Conservation (phyloP, 2,329 filamentous ascomycete genomes). For the Xylaria sp. region DNA sequence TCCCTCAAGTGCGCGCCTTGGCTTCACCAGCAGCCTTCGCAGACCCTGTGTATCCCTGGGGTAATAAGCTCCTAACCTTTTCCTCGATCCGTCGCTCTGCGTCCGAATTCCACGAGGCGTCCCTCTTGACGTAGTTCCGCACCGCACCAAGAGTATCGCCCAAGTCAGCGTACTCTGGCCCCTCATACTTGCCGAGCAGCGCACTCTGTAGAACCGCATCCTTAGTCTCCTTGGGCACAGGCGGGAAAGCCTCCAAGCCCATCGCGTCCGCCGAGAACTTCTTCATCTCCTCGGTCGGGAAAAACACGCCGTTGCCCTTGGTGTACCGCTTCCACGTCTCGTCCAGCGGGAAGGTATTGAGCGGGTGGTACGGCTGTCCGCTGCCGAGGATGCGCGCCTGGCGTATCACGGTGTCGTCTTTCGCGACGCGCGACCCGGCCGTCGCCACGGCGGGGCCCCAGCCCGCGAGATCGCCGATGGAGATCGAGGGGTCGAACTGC, state of each 20-base stretch:
- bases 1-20: conserved; percentile 32
- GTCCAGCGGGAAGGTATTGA: conserved; percentile 37
- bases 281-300: conserved; percentile 52
- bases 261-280: conserved; percentile 42
- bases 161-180: conserved; percentile 46
- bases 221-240: conserved; percentile 38
- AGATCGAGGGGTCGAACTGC: conserved; percentile 51
- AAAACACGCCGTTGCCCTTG: conserved; percentile 52
- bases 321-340: conserved; percentile 44
- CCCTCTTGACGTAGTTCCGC: conserved; percentile 52
- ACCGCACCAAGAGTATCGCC: conserved; percentile 48
- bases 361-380: conserved; percentile 49
- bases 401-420: conserved; percentile 51
- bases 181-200: conserved; percentile 54
- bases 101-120: conserved; percentile 48
- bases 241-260: conserved; percentile 37
- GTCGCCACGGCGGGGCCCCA: conserved; percentile 54
- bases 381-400: conserved; percentile 55
- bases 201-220: conserved; percentile 52
- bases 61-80: conserved; percentile 46
- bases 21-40: conserved; percentile 10
- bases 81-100: conserved; percentile 44
- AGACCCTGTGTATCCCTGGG: conserved; percentile 13
- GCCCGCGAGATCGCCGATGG: conserved; percentile 51
- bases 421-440: conserved; percentile 46